phyloP scores from a whole-genome alignment of 129 eudicot species.

The Deinandra increscens region DNA sequence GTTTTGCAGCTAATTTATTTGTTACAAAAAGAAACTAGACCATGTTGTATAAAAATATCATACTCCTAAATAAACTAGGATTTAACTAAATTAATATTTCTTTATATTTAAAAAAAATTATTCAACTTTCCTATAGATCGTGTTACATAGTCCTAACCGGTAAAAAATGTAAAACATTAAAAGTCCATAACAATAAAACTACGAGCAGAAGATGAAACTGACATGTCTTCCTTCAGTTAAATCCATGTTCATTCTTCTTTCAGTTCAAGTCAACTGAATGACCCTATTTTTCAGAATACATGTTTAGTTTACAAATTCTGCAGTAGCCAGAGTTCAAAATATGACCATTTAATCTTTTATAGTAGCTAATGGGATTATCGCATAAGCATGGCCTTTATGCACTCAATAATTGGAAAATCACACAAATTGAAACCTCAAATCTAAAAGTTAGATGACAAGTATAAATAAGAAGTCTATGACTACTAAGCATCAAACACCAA shows the following conservation, averaged over 20 bases:
- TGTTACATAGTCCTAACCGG: neutral
- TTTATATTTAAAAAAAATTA: no score
- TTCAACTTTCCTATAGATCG: neutral
- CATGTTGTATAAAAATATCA: neutral
- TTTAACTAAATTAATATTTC: neutral
- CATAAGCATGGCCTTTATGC: constrained; percentile 3
- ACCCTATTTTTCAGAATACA: neutral
- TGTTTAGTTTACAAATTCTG: neutral
- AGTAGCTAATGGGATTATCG: neutral
- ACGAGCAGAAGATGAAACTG: neutral
- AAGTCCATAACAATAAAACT: neutral
- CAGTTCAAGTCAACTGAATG: neutral
- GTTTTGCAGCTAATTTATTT: neutral
- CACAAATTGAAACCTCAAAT: neutral
- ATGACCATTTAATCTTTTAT: neutral
- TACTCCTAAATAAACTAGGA: neutral
- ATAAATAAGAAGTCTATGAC: neutral
- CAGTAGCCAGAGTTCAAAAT: neutral
- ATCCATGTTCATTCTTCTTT: neutral
- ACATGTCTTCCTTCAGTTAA: neutral
- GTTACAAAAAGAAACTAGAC: neutral
- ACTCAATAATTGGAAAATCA: neutral
- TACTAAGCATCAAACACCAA: constrained; percentile 11
- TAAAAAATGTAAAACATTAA: neutral
- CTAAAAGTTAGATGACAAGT: neutral